Percentiles rank a stretch among this genome's conserved stretches.
These are phyloP conservation scores for Colletotrichum sp. DNA, from an alignment of 2,329 filamentous ascomycete genomes.

Conservation along the genomic window DNA sequence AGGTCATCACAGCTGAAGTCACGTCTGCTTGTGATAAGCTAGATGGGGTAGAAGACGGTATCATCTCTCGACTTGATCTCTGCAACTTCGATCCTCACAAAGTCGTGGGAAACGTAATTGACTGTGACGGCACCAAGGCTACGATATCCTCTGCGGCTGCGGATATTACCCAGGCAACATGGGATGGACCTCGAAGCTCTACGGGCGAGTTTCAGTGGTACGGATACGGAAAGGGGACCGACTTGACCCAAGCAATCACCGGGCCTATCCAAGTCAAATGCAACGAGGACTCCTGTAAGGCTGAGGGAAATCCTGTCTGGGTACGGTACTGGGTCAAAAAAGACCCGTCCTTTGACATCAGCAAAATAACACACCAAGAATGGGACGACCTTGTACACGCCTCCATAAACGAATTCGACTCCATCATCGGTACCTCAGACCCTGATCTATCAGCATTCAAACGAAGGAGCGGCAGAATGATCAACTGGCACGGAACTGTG, in stretches of 20 bases:
- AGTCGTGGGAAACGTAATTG: not conserved
- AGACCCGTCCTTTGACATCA: not conserved
- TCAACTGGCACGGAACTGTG: slow-evolving; percentile 44
- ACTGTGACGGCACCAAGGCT: slow-evolving; percentile 28
- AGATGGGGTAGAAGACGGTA: slow-evolving; percentile 51
- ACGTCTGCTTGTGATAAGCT: slow-evolving; percentile 44
- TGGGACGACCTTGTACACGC: slow-evolving; percentile 18
- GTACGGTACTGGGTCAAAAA: not conserved
- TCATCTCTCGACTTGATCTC: slow-evolving; percentile 33
- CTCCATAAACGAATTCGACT: slow-evolving; percentile 21
- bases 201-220: not conserved
- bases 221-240: not conserved
- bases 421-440: slow-evolving; percentile 29
- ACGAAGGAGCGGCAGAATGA: slow-evolving; percentile 40
- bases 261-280: slow-evolving; percentile 23
- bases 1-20: slow-evolving; percentile 40
- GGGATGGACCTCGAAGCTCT: not conserved
- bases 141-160: not conserved
- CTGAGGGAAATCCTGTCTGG: not conserved
- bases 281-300: rapidly evolving
- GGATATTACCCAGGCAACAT: slow-evolving; percentile 8
- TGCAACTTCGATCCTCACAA: slow-evolving; percentile 15
- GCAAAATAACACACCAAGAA: not conserved
- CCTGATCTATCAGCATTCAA: slow-evolving; percentile 32
- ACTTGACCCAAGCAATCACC: slow-evolving; percentile 25